These are phyloP conservation scores for Plectosphaerella cucumerina DNA, from an alignment of 2,329 filamentous ascomycete genomes.

Conservation along the genomic window DNA sequence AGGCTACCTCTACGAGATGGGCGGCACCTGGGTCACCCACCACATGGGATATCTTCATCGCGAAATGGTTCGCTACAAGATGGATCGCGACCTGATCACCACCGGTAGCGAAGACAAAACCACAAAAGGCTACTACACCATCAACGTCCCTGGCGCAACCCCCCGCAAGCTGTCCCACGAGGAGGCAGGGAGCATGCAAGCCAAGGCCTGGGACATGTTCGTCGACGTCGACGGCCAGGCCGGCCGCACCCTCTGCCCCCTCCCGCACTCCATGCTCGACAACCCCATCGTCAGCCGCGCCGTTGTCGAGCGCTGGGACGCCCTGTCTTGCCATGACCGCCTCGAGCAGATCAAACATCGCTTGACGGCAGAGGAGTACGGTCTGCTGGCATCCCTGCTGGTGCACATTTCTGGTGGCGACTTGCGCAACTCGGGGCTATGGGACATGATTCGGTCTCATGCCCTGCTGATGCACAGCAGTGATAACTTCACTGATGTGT, in stretches of 20 bases:
- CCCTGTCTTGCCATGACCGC: constrained; percentile 20
- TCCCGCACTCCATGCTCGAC: constrained; percentile 15
- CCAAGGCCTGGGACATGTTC: constrained; percentile 18
- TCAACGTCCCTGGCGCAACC: constrained; percentile 8
- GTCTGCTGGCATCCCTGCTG: constrained; percentile 17
- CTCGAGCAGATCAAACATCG: constrained; percentile 21
- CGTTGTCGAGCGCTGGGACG: constrained; percentile 15
- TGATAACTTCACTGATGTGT: constrained; percentile 17
- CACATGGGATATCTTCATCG: constrained; percentile 35
- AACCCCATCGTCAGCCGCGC: constrained; percentile 6
- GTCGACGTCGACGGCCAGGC: constrained; percentile 21
- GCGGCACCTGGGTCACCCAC: constrained; percentile 38
- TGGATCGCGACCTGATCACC: constrained; percentile 19
- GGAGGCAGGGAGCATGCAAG: constrained; percentile 18
- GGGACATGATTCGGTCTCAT: constrained; percentile 16
- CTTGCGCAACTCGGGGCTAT: constrained; percentile 17
- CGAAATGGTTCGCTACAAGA: constrained; percentile 39
- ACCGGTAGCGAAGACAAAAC: constrained; percentile 1
- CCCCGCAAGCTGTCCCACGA: constrained; percentile 17
- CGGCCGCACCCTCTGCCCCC: constrained; percentile 16
- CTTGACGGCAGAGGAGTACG: constrained; percentile 22
- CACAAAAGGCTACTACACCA: constrained; percentile 10
- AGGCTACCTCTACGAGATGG: constrained; percentile 33
- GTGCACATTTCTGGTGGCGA: constrained; percentile 19
- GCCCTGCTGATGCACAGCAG: constrained; percentile 15